These are phyloP conservation scores for Fusarium anguioides DNA, from an alignment of 2,329 filamentous ascomycete genomes.

Conservation along the genomic window DNA sequence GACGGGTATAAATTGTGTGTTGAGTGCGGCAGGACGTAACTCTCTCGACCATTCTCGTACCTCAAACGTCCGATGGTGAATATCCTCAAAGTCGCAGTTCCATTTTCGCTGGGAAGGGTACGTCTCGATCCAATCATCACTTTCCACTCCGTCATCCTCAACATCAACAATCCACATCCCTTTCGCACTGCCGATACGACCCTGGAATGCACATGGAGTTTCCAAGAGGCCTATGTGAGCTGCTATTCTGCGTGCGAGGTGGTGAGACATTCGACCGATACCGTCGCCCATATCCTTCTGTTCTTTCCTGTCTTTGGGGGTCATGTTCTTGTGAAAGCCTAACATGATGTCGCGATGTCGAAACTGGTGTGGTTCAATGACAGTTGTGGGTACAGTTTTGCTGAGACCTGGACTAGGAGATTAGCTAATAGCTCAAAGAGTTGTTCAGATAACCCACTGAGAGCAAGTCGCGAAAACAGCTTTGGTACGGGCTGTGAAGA, in stretches of 20 bases:
- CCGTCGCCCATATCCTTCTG: constrained; percentile 72
- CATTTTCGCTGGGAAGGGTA: constrained; percentile 78
- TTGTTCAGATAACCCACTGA: constrained; percentile 55
- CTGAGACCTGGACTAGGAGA: constrained; percentile 59
- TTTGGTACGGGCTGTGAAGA: constrained; percentile 62
- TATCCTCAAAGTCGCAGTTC: constrained; percentile 59
- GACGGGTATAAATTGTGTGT: constrained; percentile 76
- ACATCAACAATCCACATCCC: constrained; percentile 77
- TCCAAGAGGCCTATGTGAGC: constrained; percentile 60
- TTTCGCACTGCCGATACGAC: constrained; percentile 77
- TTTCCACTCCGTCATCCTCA: constrained; percentile 52
- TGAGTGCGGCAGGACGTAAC: constrained; percentile 63
- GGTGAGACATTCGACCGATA: constrained; percentile 72
- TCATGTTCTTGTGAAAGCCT: constrained; percentile 62
- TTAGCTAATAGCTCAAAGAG: background rate
- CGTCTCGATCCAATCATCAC: constrained; percentile 72
- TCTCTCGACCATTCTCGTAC: constrained; percentile 58
- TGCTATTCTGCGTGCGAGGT: constrained; percentile 65
- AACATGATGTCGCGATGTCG: constrained; percentile 19
- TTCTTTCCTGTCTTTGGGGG: constrained; percentile 59
- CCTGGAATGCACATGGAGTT: constrained; percentile 75
- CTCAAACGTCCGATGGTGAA: constrained; percentile 72
- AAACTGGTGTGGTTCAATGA: constrained; percentile 61
- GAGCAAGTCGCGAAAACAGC: constrained; percentile 66
- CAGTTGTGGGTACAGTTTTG: constrained; percentile 59